A percentile compares a stretch with the other conserved stretches of the same genome.
phyloP scores from a whole-genome alignment of 2,329 filamentous ascomycete genomes.

The Biscogniauxia sp. region DNA sequence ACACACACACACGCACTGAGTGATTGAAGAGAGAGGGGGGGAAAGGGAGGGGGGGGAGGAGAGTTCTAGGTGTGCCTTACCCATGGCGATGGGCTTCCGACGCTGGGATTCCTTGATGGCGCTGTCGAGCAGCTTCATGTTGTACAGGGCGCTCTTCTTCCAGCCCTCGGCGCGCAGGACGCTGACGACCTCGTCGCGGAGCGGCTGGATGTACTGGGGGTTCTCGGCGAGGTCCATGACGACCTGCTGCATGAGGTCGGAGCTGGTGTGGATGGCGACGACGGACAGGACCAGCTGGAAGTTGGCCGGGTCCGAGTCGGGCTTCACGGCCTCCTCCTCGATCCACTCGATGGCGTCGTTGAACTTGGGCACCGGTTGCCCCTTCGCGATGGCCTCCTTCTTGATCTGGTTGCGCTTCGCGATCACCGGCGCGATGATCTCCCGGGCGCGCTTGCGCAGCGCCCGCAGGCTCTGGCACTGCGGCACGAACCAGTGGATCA shows the following conservation, averaged over 20 bases:
- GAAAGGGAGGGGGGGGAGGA: too few relatives aligned
- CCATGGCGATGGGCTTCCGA: slow-evolving; percentile 23
- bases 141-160: slow-evolving; percentile 24
- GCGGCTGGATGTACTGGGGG: slow-evolving; percentile 40
- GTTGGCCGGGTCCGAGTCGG: slow-evolving; percentile 29
- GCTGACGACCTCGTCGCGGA: slow-evolving; percentile 41
- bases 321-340: slow-evolving; percentile 30
- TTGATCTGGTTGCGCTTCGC: slow-evolving; percentile 19
- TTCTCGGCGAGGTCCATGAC: slow-evolving; percentile 41
- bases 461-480: slow-evolving; percentile 33
- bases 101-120: slow-evolving; percentile 38
- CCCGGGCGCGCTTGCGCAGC: slow-evolving; percentile 27
- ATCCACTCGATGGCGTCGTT: slow-evolving; percentile 41
- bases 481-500: slow-evolving; percentile 44
- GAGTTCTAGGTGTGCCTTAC: slow-evolving; percentile 15
- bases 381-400: slow-evolving; percentile 15
- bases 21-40: too few relatives aligned
- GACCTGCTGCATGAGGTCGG: slow-evolving; percentile 31
- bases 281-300: slow-evolving; percentile 31
- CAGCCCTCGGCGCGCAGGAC: slow-evolving; percentile 19
- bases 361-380: slow-evolving; percentile 15
- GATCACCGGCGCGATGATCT: slow-evolving; percentile 21
- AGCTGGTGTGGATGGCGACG: slow-evolving; percentile 39
- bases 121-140: slow-evolving; percentile 35
- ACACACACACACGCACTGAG: too few relatives aligned